Evolutionary conservation across 805 yeast species (phyloP).

Genomic region (Blastobotrys parvus): DNA sequence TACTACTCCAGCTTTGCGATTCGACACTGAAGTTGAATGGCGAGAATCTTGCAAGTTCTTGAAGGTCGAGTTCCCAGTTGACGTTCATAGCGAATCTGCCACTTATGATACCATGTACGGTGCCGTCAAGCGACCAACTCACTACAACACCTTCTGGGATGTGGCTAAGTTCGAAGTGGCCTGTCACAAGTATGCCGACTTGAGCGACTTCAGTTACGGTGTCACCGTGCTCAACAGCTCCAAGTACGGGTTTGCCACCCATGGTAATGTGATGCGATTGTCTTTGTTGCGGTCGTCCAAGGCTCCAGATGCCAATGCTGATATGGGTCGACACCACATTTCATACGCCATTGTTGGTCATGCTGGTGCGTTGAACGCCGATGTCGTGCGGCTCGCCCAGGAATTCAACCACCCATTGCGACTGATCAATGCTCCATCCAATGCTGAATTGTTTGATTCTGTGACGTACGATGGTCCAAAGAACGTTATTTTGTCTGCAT

Average conservation of each 20-base stretch:
- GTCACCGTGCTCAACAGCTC: conserved; percentile 75
- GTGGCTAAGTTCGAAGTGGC: conserved; percentile 94
- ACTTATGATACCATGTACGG: conserved; percentile 93
- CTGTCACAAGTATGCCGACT: conserved; percentile 87
- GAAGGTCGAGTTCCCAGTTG: conserved; percentile 92
- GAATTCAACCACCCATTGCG: conserved; percentile 58
- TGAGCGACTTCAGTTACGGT: conserved; percentile 78
- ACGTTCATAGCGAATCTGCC: conserved; percentile 65
- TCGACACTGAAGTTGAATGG: conserved; percentile 68
- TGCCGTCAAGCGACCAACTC: conserved; percentile 83
- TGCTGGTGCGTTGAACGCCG: conserved; percentile 50
- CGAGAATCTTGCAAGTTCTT: conserved; percentile 77
- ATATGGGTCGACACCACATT: conserved; percentile 83
- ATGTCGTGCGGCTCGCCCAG: conserved; percentile 65
- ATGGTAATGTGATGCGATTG: conserved; percentile 80
- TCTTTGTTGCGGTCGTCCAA: conserved; percentile 85
- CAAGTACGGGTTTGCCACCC: conserved; percentile 88
- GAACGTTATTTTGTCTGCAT: conserved; percentile 60
- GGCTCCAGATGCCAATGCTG: conserved; percentile 90
- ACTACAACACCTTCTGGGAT: conserved; percentile 92
- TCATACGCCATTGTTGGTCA: conserved; percentile 83
- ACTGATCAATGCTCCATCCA: conserved; percentile 8
- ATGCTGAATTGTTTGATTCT: conserved; percentile 13
- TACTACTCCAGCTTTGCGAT: conserved; percentile 34
- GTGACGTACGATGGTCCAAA: conserved; percentile 39